Conservation (phyloP, 2,329 filamentous ascomycete genomes). For the Pleomassaria siparia region DNA sequence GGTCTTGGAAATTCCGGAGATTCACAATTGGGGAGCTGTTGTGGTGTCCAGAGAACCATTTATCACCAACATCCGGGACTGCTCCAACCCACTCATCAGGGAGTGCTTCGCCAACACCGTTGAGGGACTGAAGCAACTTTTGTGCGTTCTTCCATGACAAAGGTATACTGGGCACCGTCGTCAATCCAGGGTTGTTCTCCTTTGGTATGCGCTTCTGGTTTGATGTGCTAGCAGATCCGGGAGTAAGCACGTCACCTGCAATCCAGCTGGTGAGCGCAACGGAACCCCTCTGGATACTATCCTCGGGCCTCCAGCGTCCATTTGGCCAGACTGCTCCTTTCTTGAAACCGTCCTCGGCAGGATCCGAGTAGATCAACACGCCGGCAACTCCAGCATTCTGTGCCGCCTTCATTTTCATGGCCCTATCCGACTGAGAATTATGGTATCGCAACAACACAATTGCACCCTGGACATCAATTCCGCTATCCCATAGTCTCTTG, state of each 20-base stretch:
- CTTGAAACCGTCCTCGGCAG: constrained; percentile 77
- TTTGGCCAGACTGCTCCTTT: constrained; percentile 73
- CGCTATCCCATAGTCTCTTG: constrained; percentile 67
- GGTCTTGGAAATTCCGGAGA: constrained; percentile 84
- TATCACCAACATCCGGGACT: constrained; percentile 66
- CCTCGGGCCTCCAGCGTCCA: constrained; percentile 76
- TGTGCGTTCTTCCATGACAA: constrained; percentile 89
- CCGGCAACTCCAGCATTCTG: constrained; percentile 83
- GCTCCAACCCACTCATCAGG: constrained; percentile 74
- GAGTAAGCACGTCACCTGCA: constrained; percentile 87
- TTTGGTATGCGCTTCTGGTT: constrained; percentile 66
- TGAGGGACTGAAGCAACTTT: constrained; percentile 71
- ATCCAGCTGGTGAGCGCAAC: constrained; percentile 83
- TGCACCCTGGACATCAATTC: constrained; percentile 73
- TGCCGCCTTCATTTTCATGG: constrained; percentile 85
- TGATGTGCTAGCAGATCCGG: constrained; percentile 75
- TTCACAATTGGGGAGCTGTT: constrained; percentile 72
- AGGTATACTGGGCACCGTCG: constrained; percentile 85
- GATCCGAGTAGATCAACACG: constrained; percentile 91
- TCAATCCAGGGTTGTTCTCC: constrained; percentile 70
- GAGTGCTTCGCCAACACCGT: constrained; percentile 71
- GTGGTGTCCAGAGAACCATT: constrained; percentile 83
- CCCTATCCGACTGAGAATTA: constrained; percentile 70
- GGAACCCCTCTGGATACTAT: constrained; percentile 78
- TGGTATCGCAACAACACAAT: constrained; percentile 84